These are phyloP conservation scores for Sporormia fimetaria DNA, from an alignment of 495 filamentous ascomycete genomes.

Conservation along the genomic window DNA sequence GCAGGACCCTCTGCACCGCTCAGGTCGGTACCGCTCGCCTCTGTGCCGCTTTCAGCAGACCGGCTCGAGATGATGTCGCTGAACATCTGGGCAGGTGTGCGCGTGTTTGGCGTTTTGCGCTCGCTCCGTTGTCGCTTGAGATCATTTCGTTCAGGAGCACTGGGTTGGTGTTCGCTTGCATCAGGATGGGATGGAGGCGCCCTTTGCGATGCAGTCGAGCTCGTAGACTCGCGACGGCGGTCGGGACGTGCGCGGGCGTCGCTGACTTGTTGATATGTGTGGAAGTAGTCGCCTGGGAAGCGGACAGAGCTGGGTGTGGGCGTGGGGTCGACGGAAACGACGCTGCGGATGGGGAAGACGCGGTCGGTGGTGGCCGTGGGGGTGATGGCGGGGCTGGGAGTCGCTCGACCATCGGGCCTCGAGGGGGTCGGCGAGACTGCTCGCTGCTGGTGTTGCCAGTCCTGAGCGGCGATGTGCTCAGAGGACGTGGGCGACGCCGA, in stretches of 20 bases:
- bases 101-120: conserved; percentile 3
- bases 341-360: conserved; percentile 76
- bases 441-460: not conserved
- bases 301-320: conserved; percentile 32
- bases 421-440: conserved; percentile 1
- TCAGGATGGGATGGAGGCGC: conserved; percentile 9
- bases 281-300: conserved; percentile 26
- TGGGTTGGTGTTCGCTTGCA: not conserved
- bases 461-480: too few relatives aligned
- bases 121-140: conserved; percentile 1
- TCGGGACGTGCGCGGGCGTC: conserved; percentile 10
- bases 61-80: conserved; percentile 22
- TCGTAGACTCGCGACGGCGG: conserved; percentile 16
- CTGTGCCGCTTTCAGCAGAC: conserved; percentile 5
- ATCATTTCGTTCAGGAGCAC: not conserved
- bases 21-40: too few relatives aligned
- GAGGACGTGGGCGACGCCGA: too few relatives aligned
- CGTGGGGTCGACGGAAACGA: conserved; percentile 58
- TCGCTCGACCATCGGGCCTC: too few relatives aligned
- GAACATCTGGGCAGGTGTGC: conserved; percentile 23
- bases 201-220: conserved; percentile 10
- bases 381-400: too few relatives aligned
- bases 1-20: not conserved
- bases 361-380: conserved; percentile 50
- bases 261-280: conserved; percentile 12